phyloP scores from a whole-genome alignment of 2,329 filamentous ascomycete genomes.

The Aspergillus sp. region DNA sequence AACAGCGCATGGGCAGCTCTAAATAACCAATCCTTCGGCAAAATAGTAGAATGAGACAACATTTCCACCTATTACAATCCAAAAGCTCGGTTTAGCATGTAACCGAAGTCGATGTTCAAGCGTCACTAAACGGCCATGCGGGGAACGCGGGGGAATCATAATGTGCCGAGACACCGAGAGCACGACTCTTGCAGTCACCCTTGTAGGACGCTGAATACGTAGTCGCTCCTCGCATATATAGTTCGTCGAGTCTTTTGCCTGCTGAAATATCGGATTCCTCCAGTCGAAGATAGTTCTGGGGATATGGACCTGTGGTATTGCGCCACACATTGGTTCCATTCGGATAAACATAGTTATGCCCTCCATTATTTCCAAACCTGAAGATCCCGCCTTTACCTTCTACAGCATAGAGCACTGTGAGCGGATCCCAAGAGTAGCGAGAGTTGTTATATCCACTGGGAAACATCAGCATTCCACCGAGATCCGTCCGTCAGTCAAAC shows the following conservation, averaged over 20 bases:
- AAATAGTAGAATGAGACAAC: too few species aligned
- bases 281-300: too few species aligned
- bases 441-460: conserved; percentile 5
- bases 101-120: not conserved
- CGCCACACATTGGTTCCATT: conserved; percentile 9
- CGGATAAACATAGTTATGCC: conserved; percentile 4
- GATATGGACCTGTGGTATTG: too few species aligned
- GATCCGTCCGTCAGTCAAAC: not conserved
- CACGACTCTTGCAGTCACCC: too few species aligned
- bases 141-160: not conserved
- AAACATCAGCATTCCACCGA: too few species aligned
- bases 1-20: too few species aligned
- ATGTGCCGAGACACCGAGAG: not conserved
- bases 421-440: conserved; percentile 6
- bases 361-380: not conserved
- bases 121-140: not conserved
- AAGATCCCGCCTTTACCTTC: conserved; percentile 2
- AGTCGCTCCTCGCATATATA: too few species aligned
- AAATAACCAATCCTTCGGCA: too few species aligned
- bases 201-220: too few species aligned
- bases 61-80: not conserved
- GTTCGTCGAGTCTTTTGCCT: too few species aligned
- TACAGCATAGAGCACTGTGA: conserved; percentile 7
- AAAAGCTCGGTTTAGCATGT: not conserved
- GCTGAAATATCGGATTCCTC: too few species aligned